Evolutionary conservation across 164 flowering plant species (phyloP).

Genomic region (Chimonanthus salicifolius): DNA sequence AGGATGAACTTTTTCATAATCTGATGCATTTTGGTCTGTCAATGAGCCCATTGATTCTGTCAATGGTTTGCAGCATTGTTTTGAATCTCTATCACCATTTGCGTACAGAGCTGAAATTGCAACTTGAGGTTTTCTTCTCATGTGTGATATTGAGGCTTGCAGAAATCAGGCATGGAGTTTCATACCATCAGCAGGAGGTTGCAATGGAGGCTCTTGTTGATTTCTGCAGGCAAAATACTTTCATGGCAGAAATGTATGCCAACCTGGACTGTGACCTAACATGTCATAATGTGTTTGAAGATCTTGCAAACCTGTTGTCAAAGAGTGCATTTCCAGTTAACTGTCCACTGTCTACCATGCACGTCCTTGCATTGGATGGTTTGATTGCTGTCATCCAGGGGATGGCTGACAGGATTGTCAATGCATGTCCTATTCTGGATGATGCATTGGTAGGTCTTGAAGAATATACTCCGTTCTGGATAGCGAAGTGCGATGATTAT

Average conservation of each 20-base stretch:
- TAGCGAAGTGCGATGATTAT: conserved; percentile 35
- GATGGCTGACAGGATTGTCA: conserved; percentile 35
- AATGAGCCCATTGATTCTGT: conserved; percentile 33
- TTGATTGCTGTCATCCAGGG: conserved; percentile 37
- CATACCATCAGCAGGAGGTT: conserved; percentile 41
- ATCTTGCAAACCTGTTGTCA: conserved; percentile 32
- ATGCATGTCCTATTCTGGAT: conserved; percentile 16
- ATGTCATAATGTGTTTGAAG: conserved; percentile 33
- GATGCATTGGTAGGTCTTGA: conserved; percentile 13
- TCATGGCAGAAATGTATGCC: conserved; percentile 42
- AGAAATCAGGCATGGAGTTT: conserved; percentile 32
- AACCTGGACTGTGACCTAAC: conserved; percentile 40
- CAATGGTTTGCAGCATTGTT: conserved; percentile 36
- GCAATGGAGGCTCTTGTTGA: conserved; percentile 43
- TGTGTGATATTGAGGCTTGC: conserved; percentile 37
- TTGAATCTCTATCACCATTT: conserved; percentile 35
- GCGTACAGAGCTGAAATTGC: conserved; percentile 30
- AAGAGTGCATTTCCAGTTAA: conserved; percentile 44
- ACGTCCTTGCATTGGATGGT: conserved; percentile 39
- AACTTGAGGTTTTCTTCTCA: conserved; percentile 40
- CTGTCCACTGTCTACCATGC: conserved; percentile 34
- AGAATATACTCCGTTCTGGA: conserved; percentile 33
- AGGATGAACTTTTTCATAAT: conserved; percentile 34
- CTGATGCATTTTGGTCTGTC: conserved; percentile 43
- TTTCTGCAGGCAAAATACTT: conserved; percentile 35